A percentile compares a stretch with the other conserved stretches of the same genome.
phyloP scores from a whole-genome alignment of 495 filamentous ascomycete genomes.

The Aspergillus leporis region DNA sequence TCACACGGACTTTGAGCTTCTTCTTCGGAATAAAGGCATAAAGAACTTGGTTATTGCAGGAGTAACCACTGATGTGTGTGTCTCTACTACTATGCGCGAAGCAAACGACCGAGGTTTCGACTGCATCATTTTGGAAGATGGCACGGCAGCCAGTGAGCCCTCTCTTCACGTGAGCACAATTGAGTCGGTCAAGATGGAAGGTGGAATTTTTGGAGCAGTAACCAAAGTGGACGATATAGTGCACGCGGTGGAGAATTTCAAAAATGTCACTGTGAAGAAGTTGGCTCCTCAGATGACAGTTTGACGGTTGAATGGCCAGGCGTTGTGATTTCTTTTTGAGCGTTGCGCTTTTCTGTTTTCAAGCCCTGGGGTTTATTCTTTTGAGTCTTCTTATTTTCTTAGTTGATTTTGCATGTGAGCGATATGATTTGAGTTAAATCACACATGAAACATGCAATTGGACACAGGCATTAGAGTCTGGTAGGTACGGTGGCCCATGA shows the following conservation, averaged over 20 bases:
- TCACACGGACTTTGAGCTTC: constrained; percentile 62
- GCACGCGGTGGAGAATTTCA: constrained; percentile 48
- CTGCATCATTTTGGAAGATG: constrained; percentile 59
- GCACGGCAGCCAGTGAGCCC: constrained; percentile 50
- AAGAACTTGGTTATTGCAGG: constrained; percentile 67
- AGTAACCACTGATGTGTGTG: constrained; percentile 71
- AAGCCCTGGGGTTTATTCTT: constrained; percentile 5
- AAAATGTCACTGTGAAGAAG: constrained; percentile 45
- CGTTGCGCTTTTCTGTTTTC: neutral
- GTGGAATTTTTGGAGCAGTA: constrained; percentile 59
- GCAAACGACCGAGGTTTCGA: constrained; percentile 75
- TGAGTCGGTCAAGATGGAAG: constrained; percentile 57
- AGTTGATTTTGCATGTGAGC: neutral
- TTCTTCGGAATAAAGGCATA: constrained; percentile 61
- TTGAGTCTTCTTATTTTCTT: neutral
- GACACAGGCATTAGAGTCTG: neutral
- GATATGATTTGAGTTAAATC: neutral
- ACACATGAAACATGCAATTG: neutral
- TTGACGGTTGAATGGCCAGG: constrained; percentile 9
- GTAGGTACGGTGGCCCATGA: neutral
- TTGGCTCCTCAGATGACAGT: constrained; percentile 42
- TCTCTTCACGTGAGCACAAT: constrained; percentile 51
- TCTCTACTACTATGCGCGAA: constrained; percentile 68
- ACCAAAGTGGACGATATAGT: constrained; percentile 50
- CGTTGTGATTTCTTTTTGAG: constrained; percentile 2